Evolutionary conservation across 2,329 filamentous ascomycete species (phyloP), one percentile per base, ranked within the genome.

Genomic region (Xylariales sp.): DNA sequence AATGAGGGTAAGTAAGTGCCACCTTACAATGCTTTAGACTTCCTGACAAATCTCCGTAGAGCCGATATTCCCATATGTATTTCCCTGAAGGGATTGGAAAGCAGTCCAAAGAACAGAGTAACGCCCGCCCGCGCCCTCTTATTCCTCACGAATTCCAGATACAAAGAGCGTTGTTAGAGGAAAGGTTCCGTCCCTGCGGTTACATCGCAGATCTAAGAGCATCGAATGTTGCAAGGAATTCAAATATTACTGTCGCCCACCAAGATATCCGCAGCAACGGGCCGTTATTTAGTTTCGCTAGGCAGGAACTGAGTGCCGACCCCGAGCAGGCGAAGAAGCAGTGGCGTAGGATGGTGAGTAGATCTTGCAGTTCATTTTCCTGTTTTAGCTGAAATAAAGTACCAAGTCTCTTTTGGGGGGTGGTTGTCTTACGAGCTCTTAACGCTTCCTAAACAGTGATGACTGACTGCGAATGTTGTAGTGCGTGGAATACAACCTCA

Each of bases 261-360:
- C 59, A 67, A 41, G 60, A 56, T 12, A 49, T 64, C 9, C 61
- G 60, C 43, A 16, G 23, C 10, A 30, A 12, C 3, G 65, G 65
- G 1, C 60, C 65, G 18, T 49, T 64, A 43, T 64, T 36, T n/a
- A n/a, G 28, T 10, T 7, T 43, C n/a, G 14, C 3, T 5, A 60
- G 23, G 16, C n/a, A 9, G 2, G 34, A 55, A 39, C 34, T 64
- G 8, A n/a, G 53, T n/a, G 4, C 50, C 9, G 16, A 67, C 30
- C 60, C 18, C 23, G 34, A 67, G 12, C 6, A 2, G 1, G 60
- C 61, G 12, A 59, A 45, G 14, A 1, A 49, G 12, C 54, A 64
- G 14, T 64, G 54, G 55, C 41, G 23, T 28, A 3, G 43, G 1
- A 36, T 67, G 23, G 54, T 56, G 45, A 28, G 46, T 60, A 16